Evolutionary conservation across 2,329 filamentous ascomycete species (phyloP).

Genomic region (Aschersonia sp.): DNA sequence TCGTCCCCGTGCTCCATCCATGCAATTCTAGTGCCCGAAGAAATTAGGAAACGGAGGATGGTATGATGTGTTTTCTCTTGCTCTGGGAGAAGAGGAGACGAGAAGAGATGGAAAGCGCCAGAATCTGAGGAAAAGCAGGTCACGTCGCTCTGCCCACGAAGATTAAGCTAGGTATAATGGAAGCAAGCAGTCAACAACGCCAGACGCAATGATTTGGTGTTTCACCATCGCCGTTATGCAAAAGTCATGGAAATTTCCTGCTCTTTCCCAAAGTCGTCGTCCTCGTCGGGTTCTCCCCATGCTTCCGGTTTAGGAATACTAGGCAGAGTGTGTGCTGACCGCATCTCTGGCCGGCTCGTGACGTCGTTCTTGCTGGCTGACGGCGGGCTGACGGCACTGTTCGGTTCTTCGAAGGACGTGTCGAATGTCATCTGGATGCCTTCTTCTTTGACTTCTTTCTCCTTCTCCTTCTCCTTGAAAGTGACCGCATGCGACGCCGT

Average conservation of each 20-base stretch:
- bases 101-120: not conserved
- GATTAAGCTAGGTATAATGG: not conserved
- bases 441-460: slow-evolving; percentile 18
- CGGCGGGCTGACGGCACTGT: not conserved
- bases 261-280: slow-evolving; percentile 57
- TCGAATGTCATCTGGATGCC: slow-evolving; percentile 62
- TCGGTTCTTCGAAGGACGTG: slow-evolving; percentile 37
- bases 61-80: too few species aligned
- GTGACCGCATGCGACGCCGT: not conserved
- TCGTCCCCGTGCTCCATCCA: too few species aligned
- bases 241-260: slow-evolving; percentile 73
- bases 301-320: slow-evolving; percentile 41
- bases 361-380: not conserved
- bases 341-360: slow-evolving; percentile 11
- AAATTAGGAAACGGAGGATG: too few species aligned
- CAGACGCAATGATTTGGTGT: not conserved
- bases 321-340: slow-evolving; percentile 33
- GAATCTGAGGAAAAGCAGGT: not conserved
- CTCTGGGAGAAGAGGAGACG: too few species aligned
- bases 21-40: too few species aligned
- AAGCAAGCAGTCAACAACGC: not conserved
- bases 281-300: slow-evolving; percentile 51
- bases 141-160: not conserved
- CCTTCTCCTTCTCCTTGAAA: not conserved
- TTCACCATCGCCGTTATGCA: slow-evolving; percentile 32